Conservation (phyloP, 2,329 filamentous ascomycete genomes). For the Stagonosporopsis cucurbitacearum region DNA sequence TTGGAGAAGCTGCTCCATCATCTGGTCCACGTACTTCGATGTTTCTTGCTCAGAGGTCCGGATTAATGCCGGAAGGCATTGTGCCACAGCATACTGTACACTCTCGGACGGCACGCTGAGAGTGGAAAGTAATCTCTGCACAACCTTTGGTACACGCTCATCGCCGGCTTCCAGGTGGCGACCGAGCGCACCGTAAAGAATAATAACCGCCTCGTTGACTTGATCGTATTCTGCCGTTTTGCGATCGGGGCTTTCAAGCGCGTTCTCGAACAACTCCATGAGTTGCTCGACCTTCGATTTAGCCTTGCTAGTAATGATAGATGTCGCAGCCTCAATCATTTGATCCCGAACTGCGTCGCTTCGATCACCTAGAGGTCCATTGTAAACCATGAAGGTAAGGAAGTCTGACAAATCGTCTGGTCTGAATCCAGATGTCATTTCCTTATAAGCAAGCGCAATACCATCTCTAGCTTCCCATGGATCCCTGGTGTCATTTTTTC, state of each 20-base stretch:
- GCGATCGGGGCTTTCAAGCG: constrained; percentile 84
- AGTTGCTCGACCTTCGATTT: constrained; percentile 83
- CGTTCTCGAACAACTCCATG: constrained; percentile 90
- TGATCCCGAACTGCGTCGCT: constrained; percentile 78
- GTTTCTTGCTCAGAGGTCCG: constrained; percentile 79
- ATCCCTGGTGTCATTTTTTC: constrained; percentile 84
- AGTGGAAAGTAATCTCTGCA: constrained; percentile 83
- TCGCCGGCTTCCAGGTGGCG: constrained; percentile 87
- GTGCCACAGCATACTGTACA: constrained; percentile 94
- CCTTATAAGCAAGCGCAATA: constrained; percentile 84
- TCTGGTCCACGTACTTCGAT: constrained; percentile 77
- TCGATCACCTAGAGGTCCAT: constrained; percentile 85
- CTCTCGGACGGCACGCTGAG: constrained; percentile 94
- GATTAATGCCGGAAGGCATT: constrained; percentile 91
- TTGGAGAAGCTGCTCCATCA: constrained; percentile 81
- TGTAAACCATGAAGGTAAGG: constrained; percentile 83
- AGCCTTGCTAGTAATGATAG: constrained; percentile 80
- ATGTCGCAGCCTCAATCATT: constrained; percentile 90
- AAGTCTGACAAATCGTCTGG: constrained; percentile 75
- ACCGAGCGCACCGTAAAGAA: constrained; percentile 93
- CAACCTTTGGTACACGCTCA: constrained; percentile 82
- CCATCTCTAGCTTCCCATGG: constrained; percentile 92
- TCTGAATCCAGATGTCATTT: constrained; percentile 75
- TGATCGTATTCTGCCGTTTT: constrained; percentile 82
- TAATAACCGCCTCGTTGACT: constrained; percentile 95